These are phyloP conservation scores for Lodderomyces beijingensis DNA, from an alignment of 1,139 yeast species.

Conservation along the genomic window DNA sequence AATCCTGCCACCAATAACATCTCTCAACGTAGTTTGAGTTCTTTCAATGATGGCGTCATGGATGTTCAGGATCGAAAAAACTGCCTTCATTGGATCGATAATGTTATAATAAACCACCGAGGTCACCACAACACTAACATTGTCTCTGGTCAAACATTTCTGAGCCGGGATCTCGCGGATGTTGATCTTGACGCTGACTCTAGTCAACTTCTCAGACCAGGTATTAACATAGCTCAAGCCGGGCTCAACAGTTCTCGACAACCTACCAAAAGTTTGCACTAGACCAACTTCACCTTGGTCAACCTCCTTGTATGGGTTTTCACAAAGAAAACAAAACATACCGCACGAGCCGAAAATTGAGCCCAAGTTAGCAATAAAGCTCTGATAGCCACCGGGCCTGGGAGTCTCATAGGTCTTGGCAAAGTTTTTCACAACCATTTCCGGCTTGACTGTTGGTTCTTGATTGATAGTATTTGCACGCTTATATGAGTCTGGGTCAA, in stretches of 20 bases:
- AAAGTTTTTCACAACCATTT: constrained; percentile 30
- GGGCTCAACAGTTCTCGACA: constrained; percentile 65
- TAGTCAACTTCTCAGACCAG: constrained; percentile 53
- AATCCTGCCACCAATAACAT: constrained; percentile 63
- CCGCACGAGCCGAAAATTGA: constrained; percentile 51
- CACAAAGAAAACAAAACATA: constrained; percentile 55
- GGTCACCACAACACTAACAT: constrained; percentile 57
- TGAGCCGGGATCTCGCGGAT: constrained; percentile 67
- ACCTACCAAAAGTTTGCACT: constrained; percentile 65
- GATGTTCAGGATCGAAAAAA: constrained; percentile 54
- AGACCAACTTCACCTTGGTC: constrained; percentile 70
- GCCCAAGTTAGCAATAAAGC: constrained; percentile 44
- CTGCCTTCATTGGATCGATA: constrained; percentile 65
- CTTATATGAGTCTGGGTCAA: constrained; percentile 16
- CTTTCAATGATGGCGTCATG: constrained; percentile 61
- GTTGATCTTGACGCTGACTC: constrained; percentile 54
- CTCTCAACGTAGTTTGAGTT: constrained; percentile 72
- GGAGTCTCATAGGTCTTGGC: constrained; percentile 38
- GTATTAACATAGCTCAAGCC: constrained; percentile 66
- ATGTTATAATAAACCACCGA: constrained; percentile 69
- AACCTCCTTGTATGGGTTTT: constrained; percentile 60
- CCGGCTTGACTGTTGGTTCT: constrained; percentile 26
- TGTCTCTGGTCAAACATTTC: constrained; percentile 66
- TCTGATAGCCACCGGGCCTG: constrained; percentile 32
- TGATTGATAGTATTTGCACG: constrained; percentile 13